Evolutionary conservation across 805 yeast species (phyloP).

Genomic region (Candida golubevii): DNA sequence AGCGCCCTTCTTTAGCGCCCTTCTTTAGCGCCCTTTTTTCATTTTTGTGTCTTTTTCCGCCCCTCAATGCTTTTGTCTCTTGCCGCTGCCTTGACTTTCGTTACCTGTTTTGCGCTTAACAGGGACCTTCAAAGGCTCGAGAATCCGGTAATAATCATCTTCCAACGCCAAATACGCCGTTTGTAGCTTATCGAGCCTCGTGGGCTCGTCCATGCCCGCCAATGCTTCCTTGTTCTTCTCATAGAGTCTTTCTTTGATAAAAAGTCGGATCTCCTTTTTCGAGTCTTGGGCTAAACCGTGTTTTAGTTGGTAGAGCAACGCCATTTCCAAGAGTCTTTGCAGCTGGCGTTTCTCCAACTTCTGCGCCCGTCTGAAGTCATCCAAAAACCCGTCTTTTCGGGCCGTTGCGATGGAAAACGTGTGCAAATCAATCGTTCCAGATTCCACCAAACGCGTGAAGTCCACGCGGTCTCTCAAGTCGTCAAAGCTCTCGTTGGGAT

Average conservation of each 20-base stretch:
- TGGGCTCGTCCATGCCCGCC: slow-evolving; percentile 55
- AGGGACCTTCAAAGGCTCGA: slow-evolving; percentile 27
- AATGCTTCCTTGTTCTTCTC: slow-evolving; percentile 79
- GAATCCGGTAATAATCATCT: slow-evolving; percentile 65
- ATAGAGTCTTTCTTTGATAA: slow-evolving; percentile 71
- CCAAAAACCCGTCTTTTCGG: slow-evolving; percentile 34
- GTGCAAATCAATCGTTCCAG: slow-evolving; percentile 7
- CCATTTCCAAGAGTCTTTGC: slow-evolving; percentile 73
- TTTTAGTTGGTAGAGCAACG: slow-evolving; percentile 42
- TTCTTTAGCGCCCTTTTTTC: no score
- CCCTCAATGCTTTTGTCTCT: slow-evolving; percentile 5
- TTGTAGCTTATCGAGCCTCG: slow-evolving; percentile 66
- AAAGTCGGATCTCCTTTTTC: slow-evolving; percentile 45
- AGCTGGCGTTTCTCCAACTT: slow-evolving; percentile 80
- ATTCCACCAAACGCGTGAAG: slow-evolving; percentile 29
- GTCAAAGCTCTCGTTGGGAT: slow-evolving; percentile 90
- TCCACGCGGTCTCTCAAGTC: slow-evolving; percentile 85
- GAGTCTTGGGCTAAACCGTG: slow-evolving; percentile 19
- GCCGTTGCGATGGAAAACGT: slow-evolving; percentile 6
- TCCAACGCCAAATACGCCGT: slow-evolving; percentile 67
- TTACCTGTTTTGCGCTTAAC: slow-evolving; percentile 15
- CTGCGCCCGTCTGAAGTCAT: slow-evolving; percentile 30
- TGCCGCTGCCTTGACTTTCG: neutral
- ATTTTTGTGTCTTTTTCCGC: no score
- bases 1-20: no score